Evolutionary conservation across 495 filamentous ascomycete species (phyloP), one percentile per base, ranked within the genome.

Genomic region (Friedmanniomyces simplex): DNA sequence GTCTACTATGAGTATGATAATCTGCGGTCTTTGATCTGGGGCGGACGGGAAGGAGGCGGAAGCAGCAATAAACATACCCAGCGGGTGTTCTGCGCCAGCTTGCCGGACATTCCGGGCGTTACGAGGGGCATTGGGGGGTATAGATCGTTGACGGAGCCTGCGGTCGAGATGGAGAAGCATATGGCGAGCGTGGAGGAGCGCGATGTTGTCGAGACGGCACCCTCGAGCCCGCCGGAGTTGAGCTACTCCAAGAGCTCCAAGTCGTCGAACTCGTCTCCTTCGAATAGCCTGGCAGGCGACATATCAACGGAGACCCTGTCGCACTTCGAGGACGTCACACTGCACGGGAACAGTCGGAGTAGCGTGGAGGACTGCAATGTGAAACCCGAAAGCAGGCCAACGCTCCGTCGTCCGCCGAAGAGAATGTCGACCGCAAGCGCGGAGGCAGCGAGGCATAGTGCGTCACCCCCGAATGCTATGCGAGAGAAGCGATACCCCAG

Each of bases 241-340:
- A 88, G 84, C 59, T 79, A 82, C 49, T 94, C 89, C 43, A 91
- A 88, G 66, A 93, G 88, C 55, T 94, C 88, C 55, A 93, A 94
- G 67, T 88, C 85, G 34, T 93, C 88, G 16, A 93, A 82, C 62
- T 94, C 87, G 16, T 87, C 85, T 55, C 76, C 87, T 42, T 78
- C 81, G 32, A 85, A 91, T 66, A 78, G 83, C 24, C 50, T 59
- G 30, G 58, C 54, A 34, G 60, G 61, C 5, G 58, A 66, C 32
- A 66, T 62, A 48, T 58, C 36, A 5, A 42, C 41, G 36, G 57
- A 60, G 20, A 55, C 52, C 46, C 43, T 69, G 41, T 79, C 77
- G 50, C 83, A 96, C 65, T 96, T 97, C 64, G 93, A 98, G 69
- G 93, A 97, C 50, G 95, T 96, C 62, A 87, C 86, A 11, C 79